Evolutionary conservation across 768 basidiomycete genomes (phyloP).

Genomic region (Boletus patriciae): DNA sequence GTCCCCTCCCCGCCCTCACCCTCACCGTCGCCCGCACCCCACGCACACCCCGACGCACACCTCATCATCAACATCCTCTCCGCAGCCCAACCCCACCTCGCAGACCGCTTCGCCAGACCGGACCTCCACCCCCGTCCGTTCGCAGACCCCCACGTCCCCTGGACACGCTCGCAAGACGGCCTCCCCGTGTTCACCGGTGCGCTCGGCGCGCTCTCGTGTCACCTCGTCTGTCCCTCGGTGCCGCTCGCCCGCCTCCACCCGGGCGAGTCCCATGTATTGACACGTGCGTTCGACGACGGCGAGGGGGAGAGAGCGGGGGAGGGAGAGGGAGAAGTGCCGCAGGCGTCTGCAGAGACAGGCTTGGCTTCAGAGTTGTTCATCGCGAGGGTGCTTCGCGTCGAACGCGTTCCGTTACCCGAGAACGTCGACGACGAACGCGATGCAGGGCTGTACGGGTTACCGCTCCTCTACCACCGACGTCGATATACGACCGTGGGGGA

Average conservation of each 20-base stretch:
- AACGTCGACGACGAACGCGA: conserved; percentile 9
- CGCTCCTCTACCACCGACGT: conserved; percentile 64
- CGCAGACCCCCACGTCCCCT: conserved; percentile 34
- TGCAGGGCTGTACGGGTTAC: conserved; percentile 38
- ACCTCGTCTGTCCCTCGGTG: conserved; percentile 58
- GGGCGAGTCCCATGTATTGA: conserved; percentile 27
- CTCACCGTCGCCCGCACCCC: background rate
- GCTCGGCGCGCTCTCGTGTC: conserved; percentile 74
- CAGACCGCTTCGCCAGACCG: conserved; percentile 70
- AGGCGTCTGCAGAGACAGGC: conserved; percentile 32
- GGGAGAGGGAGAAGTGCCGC: conserved; percentile 8
- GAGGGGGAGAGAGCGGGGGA: background rate
- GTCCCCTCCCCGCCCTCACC: background rate
- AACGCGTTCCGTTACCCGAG: conserved; percentile 35
- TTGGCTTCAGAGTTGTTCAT: conserved; percentile 74
- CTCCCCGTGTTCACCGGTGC: conserved; percentile 58
- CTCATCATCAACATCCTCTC: conserved; percentile 84
- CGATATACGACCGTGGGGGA: conserved; percentile 53
- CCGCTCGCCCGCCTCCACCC: conserved; percentile 62
- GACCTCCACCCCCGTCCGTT: conserved; percentile 68
- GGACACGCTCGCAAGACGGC: conserved; percentile 49
- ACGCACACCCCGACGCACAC: conserved; percentile 33
- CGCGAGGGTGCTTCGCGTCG: conserved; percentile 69
- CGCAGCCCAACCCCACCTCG: conserved; percentile 58
- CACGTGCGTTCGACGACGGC: background rate